A percentile compares a stretch with the other conserved stretches of the same genome.
Conservation (phyloP, 495 filamentous ascomycete genomes). For the Symbiotaphrina buchneri region DNA sequence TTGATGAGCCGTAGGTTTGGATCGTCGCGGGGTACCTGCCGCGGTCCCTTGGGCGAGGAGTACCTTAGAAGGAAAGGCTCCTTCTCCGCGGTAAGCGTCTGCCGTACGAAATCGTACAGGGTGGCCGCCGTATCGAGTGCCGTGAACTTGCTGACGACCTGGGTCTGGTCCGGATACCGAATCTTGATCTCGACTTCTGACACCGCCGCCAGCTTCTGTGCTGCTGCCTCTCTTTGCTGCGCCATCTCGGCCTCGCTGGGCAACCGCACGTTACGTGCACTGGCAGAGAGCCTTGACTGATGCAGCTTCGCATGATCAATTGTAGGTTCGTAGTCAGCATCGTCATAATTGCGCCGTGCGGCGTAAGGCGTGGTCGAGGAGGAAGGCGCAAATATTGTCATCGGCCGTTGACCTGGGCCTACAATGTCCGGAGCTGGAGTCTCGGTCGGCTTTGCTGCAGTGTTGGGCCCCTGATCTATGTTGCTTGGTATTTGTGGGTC, state of each 20-base stretch:
- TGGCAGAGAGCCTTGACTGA: conserved; percentile 43
- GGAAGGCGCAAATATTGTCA: conserved; percentile 60
- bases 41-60: conserved; percentile 8
- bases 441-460: too few species aligned
- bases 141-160: conserved; percentile 38
- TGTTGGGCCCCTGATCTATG: conserved; percentile 10
- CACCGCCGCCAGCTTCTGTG: conserved; percentile 36
- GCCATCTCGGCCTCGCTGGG: conserved; percentile 44
- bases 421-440: too few species aligned
- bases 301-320: conserved; percentile 69
- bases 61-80: conserved; percentile 28
- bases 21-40: conserved; percentile 11
- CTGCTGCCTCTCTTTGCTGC: conserved; percentile 29
- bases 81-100: conserved; percentile 16
- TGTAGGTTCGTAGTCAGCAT: conserved; percentile 59
- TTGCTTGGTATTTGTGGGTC: conserved; percentile 3
- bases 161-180: conserved; percentile 67
- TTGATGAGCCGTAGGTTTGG: conserved; percentile 41
- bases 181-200: conserved; percentile 54
- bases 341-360: conserved; percentile 33
- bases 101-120: conserved; percentile 42
- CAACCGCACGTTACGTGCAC: conserved; percentile 43
- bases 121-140: conserved; percentile 35
- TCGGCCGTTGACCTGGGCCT: conserved; percentile 20
- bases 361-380: conserved; percentile 50